Evolutionary conservation across 139 green algal species (phyloP).

Genomic region (Auxenochlorella protothecoides): DNA sequence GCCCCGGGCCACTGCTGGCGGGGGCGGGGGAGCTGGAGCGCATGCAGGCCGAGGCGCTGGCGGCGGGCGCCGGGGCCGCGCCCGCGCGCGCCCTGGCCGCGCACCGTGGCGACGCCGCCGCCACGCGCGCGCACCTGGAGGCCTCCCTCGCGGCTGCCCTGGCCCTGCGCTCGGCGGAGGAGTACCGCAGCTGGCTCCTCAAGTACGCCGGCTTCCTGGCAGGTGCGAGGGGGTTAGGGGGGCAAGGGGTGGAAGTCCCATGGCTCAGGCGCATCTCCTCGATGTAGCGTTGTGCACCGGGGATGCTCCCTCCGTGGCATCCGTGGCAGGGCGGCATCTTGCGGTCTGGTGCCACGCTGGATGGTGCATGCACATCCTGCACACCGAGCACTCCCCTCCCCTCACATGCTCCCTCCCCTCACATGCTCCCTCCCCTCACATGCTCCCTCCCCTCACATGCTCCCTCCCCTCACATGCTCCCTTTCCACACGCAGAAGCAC

Average conservation of each 20-base stretch:
- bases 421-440: neutral
- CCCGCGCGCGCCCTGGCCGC: neutral
- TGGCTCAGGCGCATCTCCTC: too few species aligned
- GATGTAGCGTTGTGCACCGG: too few species aligned
- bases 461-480: neutral
- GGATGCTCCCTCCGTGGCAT: too few species aligned
- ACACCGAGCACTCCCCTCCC: too few species aligned
- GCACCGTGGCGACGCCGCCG: neutral
- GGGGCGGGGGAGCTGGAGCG: slow-evolving; percentile 32
- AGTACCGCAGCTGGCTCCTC: slow-evolving; percentile 49
- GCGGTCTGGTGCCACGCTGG: too few species aligned
- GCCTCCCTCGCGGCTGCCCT: slow-evolving; percentile 42
- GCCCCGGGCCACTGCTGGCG: too few species aligned
- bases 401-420: neutral
- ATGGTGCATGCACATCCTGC: too few species aligned
- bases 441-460: neutral
- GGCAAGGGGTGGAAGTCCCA: too few species aligned
- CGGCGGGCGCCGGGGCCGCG: neutral
- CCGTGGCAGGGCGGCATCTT: too few species aligned
- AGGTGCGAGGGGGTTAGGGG: slow-evolving; percentile 7
- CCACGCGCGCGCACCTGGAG: slow-evolving; percentile 36
- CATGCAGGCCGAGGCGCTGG: slow-evolving; percentile 26
- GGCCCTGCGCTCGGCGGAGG: slow-evolving; percentile 26
- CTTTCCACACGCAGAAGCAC: slow-evolving; percentile 9
- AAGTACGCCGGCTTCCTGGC: slow-evolving; percentile 47